Evolutionary conservation across 225 moss, liverwort and hornwort species (phyloP), one percentile per base, ranked within the genome.

Genomic region (Sphagnum tenellum): DNA sequence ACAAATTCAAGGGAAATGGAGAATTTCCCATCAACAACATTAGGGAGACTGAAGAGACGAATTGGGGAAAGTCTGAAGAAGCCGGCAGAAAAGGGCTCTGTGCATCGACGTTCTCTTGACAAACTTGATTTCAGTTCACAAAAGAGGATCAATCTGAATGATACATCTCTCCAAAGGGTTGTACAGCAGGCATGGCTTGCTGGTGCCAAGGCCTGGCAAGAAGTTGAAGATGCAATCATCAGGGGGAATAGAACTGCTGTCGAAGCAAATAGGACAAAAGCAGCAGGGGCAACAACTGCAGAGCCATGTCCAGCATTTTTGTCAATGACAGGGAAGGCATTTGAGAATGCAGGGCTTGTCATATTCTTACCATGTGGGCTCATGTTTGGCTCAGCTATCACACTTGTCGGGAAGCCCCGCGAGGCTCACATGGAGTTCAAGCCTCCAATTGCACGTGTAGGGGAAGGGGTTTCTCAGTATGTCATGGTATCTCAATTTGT

Each of bases 401-500:
- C 81, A 10, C 61, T 85, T 4, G 75, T 81, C 61, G 85, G 85
- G 63, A 79, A 60, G 65, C 70, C 79, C 45, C 72, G 72, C 65
- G 74, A 71, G 5, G 82, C 82, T 74, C 82, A 82, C 68, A 74
- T 85, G 45, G 82, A 82, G 66, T 74, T 82, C 65, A 81, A 76
- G 74, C 78, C 82, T 48, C 81, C 72, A 56, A 85, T 85, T 48
- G 81, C 81, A 29, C 74, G 82, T 65, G 74, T 82, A 70, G 85
- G 61, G 60, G 82, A 86, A 56, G 79, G 76, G 53, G 78, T 79
- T 44, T 81, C 79, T 70, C 83, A 77, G 12, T 74, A 83, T 70
- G 82, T 86, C 62, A 76, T 79, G 74, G 81, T 86, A 58, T 86
- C 85, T 57, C 82, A 86, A 68, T 86, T 86, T 63, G 55, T 77